phyloP scores from a whole-genome alignment of 495 filamentous ascomycete genomes.

The Schizothecium vesticola region DNA sequence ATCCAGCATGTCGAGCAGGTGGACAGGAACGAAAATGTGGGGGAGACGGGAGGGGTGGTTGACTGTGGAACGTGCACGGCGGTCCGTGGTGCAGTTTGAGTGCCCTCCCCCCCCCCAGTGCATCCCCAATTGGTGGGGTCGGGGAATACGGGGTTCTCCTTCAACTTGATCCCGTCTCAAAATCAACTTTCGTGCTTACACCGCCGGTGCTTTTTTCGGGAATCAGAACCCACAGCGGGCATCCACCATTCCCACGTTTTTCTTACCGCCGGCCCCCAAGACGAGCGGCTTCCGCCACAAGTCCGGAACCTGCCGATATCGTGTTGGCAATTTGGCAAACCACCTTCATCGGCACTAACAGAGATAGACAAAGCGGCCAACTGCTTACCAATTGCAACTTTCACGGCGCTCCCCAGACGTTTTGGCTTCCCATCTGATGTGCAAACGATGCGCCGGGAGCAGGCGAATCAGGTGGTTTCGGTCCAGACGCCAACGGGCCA shows the following conservation, averaged over 20 bases:
- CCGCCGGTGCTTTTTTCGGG: not conserved
- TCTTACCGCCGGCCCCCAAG: not conserved
- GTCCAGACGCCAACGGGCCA: not conserved
- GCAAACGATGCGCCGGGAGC: slow-evolving; percentile 14
- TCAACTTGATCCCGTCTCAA: not conserved
- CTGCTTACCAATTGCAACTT: slow-evolving; percentile 1
- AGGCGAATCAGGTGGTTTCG: slow-evolving; percentile 11
- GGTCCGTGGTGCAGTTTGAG: not conserved
- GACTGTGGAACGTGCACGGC: slow-evolving; percentile 5
- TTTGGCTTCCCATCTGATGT: slow-evolving; percentile 14
- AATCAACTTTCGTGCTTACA: not conserved
- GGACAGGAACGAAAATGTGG: not conserved
- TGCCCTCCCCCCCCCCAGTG: not conserved
- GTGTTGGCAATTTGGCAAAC: no score
- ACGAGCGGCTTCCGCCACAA: not conserved
- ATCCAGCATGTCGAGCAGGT: not conserved
- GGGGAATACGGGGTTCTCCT: not conserved
- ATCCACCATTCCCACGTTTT: not conserved
- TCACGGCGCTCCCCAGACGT: no score
- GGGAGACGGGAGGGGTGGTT: slow-evolving; percentile 3
- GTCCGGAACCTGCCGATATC: not conserved
- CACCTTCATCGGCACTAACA: not conserved
- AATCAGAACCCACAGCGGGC: not conserved
- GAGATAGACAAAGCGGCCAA: not conserved
- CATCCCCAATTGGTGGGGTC: not conserved